Evolutionary conservation across 768 basidiomycete species (phyloP).

Genomic region (Psilocybe sp.): DNA sequence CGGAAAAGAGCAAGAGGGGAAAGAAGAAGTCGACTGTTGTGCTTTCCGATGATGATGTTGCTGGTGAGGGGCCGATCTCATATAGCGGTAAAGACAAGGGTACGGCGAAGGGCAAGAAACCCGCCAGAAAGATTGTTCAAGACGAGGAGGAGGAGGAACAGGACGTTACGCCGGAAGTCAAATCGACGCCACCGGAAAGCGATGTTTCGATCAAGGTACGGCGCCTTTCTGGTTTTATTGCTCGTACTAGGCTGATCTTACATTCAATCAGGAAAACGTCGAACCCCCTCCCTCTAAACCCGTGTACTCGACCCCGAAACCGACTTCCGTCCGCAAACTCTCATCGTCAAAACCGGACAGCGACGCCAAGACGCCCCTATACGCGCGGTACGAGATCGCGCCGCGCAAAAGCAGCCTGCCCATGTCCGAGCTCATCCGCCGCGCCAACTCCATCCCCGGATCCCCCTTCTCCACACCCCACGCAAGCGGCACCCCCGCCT

Average conservation of each 20-base stretch:
- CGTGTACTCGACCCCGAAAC: constrained; percentile 4
- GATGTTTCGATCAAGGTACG: constrained; percentile 18
- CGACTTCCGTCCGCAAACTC: constrained; percentile 7
- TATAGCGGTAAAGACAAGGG: too few species aligned
- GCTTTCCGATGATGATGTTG: constrained; percentile 27
- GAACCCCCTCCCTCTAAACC: constrained; percentile 6
- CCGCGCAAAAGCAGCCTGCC: constrained; percentile 50
- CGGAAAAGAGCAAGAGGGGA: constrained; percentile 18
- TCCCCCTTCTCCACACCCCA: constrained; percentile 50
- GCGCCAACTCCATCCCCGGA: constrained; percentile 62
- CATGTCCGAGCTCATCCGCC: constrained; percentile 75
- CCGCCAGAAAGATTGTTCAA: background rate
- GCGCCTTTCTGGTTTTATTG: background rate
- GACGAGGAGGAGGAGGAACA: constrained; percentile 1
- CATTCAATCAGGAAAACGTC: constrained; percentile 26
- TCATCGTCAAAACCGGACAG: constrained; percentile 16
- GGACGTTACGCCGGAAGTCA: background rate
- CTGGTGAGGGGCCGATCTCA: background rate
- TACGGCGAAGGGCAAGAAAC: background rate
- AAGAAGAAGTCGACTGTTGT: constrained; percentile 24
- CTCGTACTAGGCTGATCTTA: background rate
- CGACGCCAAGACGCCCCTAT: constrained; percentile 20
- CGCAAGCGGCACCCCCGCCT: constrained; percentile 13
- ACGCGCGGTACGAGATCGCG: constrained; percentile 45
- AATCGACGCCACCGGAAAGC: constrained; percentile 4